phyloP scores from a whole-genome alignment of 2,329 filamentous ascomycete species.

The Xylariaceae sp. region DNA sequence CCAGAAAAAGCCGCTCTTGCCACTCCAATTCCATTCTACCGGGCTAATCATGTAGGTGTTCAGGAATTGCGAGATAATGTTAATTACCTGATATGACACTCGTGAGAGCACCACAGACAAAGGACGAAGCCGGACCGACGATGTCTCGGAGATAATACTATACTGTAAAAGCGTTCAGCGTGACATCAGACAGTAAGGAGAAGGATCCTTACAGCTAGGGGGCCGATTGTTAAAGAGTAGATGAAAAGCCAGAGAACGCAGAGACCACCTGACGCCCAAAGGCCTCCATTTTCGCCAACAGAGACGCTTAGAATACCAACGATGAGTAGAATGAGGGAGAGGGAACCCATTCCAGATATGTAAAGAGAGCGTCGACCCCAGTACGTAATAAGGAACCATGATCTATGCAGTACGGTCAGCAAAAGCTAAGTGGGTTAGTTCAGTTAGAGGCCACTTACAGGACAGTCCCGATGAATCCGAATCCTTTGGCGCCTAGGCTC shows the following conservation, averaged over 20 bases:
- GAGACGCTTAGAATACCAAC: constrained; percentile 51
- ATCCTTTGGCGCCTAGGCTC: constrained; percentile 43
- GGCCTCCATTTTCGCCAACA: constrained; percentile 48
- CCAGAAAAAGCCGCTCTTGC: constrained; percentile 52
- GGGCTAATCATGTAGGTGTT: constrained; percentile 48
- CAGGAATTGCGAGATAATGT: constrained; percentile 49
- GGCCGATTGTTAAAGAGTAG: constrained; percentile 56
- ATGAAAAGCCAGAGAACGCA: constrained; percentile 52
- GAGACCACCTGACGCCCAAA: constrained; percentile 50
- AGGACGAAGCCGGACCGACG: constrained; percentile 52
- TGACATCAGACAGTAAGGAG: neutral
- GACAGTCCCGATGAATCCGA: constrained; percentile 47
- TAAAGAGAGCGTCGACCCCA: constrained; percentile 51
- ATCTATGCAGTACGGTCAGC: constrained; percentile 40
- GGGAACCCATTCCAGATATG: constrained; percentile 46
- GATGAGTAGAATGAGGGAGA: constrained; percentile 45
- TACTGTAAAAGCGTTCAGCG: constrained; percentile 40
- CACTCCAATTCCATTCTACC: constrained; percentile 48
- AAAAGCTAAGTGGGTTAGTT: neutral
- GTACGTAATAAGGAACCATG: constrained; percentile 46
- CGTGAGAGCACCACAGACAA: constrained; percentile 54
- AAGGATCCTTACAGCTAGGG: constrained; percentile 47
- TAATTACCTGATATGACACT: constrained; percentile 50
- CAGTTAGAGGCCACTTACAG: constrained; percentile 36
- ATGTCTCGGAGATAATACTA: constrained; percentile 54